Evolutionary conservation across 2,329 filamentous ascomycete species (phyloP).

Genomic region (Apiospora marii): DNA sequence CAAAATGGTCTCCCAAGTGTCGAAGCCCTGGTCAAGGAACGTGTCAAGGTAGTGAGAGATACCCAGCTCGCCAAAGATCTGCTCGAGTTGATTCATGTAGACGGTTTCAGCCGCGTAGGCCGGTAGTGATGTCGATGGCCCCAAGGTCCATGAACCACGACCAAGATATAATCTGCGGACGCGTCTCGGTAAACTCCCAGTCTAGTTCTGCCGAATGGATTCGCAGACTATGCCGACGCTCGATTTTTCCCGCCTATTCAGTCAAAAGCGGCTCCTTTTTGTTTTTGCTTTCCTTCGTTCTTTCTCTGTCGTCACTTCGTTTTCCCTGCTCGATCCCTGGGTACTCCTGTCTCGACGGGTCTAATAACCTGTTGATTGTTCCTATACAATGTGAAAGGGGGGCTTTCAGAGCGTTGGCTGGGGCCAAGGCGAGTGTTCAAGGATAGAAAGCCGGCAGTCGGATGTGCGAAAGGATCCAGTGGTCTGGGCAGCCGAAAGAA

Average conservation of each 20-base stretch:
- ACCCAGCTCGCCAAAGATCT: constrained; percentile 77
- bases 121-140: not conserved
- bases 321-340: not conserved
- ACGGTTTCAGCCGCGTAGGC: constrained; percentile 30
- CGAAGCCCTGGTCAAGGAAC: constrained; percentile 82
- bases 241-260: not conserved
- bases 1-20: constrained; percentile 83
- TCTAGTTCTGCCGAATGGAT: not conserved
- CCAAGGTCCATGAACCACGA: constrained; percentile 19
- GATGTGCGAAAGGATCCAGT: not conserved
- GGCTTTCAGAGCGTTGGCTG: not conserved
- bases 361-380: constrained; percentile 38
- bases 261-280: not conserved
- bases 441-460: not conserved
- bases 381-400: not conserved
- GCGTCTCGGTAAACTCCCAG: not conserved
- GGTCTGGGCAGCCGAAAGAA: not conserved
- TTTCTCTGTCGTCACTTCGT: not conserved
- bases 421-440: not conserved
- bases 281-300: not conserved
- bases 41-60: constrained; percentile 77
- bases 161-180: constrained; percentile 1
- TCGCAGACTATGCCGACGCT: not conserved
- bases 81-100: constrained; percentile 69
- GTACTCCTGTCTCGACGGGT: not conserved